Evolutionary conservation across 75 land plant genomes (phyloP), one percentile per base, ranked within the genome.

Genomic region (Picea sitchensis): DNA sequence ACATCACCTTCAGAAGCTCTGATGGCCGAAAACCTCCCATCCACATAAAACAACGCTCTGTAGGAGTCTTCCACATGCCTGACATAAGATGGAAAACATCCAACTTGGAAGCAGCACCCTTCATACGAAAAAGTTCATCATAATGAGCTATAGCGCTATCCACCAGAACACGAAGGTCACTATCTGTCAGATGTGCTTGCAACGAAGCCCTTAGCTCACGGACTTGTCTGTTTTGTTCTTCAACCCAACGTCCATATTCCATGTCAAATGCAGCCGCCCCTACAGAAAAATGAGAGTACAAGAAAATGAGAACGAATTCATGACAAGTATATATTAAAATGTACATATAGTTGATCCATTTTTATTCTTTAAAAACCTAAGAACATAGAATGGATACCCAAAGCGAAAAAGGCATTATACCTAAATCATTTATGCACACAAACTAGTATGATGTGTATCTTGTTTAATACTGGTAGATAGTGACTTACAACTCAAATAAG

Each of bases 1-100:
- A 62, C n/a, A 62, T 20, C 23, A 92, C 94, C 92, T 89, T 92
- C 11, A 92, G 83, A 62, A 92, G 82, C 61, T 92, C 94, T 2
- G 94, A 92, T 57, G 94, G 92, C 30, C 92, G 86, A 76, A 86
- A 90, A 14, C 94, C 94, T 57, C 92, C 94, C 69, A 92, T 90
- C 94, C 94, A 92, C 11, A 86, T 51, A 82, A 90, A 92, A 74
- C 86, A 86, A 2, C 94, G 85, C 76, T 92, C 94, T 14, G 92
- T 86, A 20, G 91, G 20, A 31, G 94, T 88, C 54, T 77, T 90
- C 94, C 94, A 92, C 94, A 90, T 88, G 58, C 94, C 93, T 67
- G 94, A 92, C 83, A 92, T 80, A 14, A 92, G 76, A 67, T 90
- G 88, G 77, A 90, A 92, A 13, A 90, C 90, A 81, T 92, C 92